Percentiles rank a stretch among this genome's conserved stretches.
phyloP scores from a whole-genome alignment of 2,329 filamentous ascomycete species.

The Phialocephala sp. region DNA sequence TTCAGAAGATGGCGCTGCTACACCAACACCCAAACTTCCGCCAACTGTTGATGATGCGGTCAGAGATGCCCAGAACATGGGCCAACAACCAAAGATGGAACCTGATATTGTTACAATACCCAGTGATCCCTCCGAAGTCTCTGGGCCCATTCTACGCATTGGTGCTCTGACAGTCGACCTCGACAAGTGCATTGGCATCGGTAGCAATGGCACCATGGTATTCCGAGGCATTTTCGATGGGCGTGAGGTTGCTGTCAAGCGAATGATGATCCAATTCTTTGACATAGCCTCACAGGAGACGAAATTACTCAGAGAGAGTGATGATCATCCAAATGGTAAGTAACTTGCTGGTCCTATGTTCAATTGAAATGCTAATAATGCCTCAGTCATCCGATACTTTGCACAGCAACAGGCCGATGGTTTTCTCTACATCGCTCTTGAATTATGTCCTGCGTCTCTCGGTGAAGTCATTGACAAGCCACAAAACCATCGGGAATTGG shows the following conservation, averaged over 20 bases:
- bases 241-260: slow-evolving; percentile 91
- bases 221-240: slow-evolving; percentile 95
- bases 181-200: slow-evolving; percentile 70
- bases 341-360: slow-evolving; percentile 1
- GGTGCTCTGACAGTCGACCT: slow-evolving; percentile 69
- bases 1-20: slow-evolving; percentile 21
- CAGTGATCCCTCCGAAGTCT: slow-evolving; percentile 64
- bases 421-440: slow-evolving; percentile 95
- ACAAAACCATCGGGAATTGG: slow-evolving; percentile 68
- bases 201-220: slow-evolving; percentile 96
- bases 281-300: slow-evolving; percentile 96
- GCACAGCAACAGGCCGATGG: slow-evolving; percentile 87
- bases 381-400: slow-evolving; percentile 87
- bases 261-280: slow-evolving; percentile 95
- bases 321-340: slow-evolving; percentile 86
- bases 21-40: slow-evolving; percentile 37
- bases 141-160: slow-evolving; percentile 64
- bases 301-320: slow-evolving; percentile 85
- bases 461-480: slow-evolving; percentile 89
- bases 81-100: slow-evolving; percentile 58
- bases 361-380: slow-evolving; percentile 34
- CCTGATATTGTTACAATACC: slow-evolving; percentile 65
- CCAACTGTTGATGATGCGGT: slow-evolving; percentile 64
- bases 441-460: slow-evolving; percentile 90
- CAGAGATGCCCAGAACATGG: slow-evolving; percentile 63